Evolutionary conservation across 1,139 yeast genomes (phyloP), one percentile per base, ranked within the genome.

Genomic region (Geotrichum restrictum): DNA sequence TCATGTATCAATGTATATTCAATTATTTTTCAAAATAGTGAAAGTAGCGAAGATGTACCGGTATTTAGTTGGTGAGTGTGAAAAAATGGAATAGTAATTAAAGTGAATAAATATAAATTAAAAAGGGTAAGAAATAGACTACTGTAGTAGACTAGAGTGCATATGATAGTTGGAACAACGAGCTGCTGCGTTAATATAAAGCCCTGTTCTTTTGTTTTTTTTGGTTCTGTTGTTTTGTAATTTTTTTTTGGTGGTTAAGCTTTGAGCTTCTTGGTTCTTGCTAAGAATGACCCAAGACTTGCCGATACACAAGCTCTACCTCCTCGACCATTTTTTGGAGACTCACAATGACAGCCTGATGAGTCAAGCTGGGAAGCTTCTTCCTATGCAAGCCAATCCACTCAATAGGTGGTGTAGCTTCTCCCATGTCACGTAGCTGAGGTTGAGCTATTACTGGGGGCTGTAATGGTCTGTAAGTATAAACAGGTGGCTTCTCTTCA

Each of bases 361-460:
- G 97, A 0, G 96, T 85, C 52, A 87, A 76, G 48, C 85, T 83
- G 0, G 98, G 98, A 60, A 93, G 81, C 59, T 83, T 81, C 61
- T 83, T 80, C 60, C 98, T 76, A 66, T 93, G 94, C 32, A 93
- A 75, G 0, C 98, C 98, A 71, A 93, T 86, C 98, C 98, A 93
- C 67, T 93, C 98, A 57, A 93, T 72, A 1, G 98, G 98, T 1
- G 98, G 98, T 0, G 98, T 93, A 1, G 97, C 98, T 69, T 86
- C 93, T 31, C 98, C 98, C 64, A 93, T 75, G 64, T 93, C 98
- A 62, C 83, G 82, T 61, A 93, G 74, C 62, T 85, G 94, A 1
- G 98, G 98, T 22, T 93, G 88, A 57, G 87, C 95, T 45, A 93
- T 88, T 8, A 80, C 74, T 0, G 97, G 96, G 8, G 86, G 85